Evolutionary conservation across 1,139 yeast species (phyloP).

Genomic region (Blastobotrys elegans): DNA sequence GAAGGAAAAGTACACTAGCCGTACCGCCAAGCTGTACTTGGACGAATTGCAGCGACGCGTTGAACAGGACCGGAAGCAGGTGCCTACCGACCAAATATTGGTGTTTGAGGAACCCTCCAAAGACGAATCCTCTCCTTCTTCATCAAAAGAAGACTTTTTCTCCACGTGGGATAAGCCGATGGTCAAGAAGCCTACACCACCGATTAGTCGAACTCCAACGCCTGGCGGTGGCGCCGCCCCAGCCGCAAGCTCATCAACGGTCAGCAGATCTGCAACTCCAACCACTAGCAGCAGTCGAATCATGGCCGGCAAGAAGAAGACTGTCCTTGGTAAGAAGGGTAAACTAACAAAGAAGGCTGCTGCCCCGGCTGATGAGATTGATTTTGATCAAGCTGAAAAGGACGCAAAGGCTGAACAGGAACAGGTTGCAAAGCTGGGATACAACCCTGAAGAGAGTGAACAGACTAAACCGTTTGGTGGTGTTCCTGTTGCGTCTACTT

Average conservation of each 20-base stretch:
- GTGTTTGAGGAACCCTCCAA: constrained; percentile 35
- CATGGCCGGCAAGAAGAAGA: constrained; percentile 22
- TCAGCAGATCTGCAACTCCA: constrained; percentile 22
- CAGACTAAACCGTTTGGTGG: constrained; percentile 21
- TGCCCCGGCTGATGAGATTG: constrained; percentile 56
- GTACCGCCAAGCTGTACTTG: constrained; percentile 72
- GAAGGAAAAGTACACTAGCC: constrained; percentile 71
- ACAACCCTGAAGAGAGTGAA: constrained; percentile 48
- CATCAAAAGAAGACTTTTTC: constrained; percentile 76
- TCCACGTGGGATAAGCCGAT: constrained; percentile 84
- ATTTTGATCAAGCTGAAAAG: constrained; percentile 87
- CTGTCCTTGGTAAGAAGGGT: constrained; percentile 33
- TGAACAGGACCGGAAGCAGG: constrained; percentile 57
- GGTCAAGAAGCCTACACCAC: constrained; percentile 44
- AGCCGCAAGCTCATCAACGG: constrained; percentile 28
- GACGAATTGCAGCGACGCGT: constrained; percentile 71
- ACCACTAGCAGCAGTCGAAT: constrained; percentile 27
- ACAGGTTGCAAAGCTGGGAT: constrained; percentile 66
- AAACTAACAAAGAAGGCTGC: constrained; percentile 41
- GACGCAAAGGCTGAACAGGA: constrained; percentile 82
- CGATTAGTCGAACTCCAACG: constrained; percentile 47
- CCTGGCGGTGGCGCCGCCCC: no score
- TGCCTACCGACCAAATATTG: constrained; percentile 59
- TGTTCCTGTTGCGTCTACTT: not conserved
- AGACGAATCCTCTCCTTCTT: constrained; percentile 20